Evolutionary conservation across 1,284 basidiomycete genomes (phyloP), one percentile per base, ranked within the genome.

Genomic region (Cryptococcus depauperatus): DNA sequence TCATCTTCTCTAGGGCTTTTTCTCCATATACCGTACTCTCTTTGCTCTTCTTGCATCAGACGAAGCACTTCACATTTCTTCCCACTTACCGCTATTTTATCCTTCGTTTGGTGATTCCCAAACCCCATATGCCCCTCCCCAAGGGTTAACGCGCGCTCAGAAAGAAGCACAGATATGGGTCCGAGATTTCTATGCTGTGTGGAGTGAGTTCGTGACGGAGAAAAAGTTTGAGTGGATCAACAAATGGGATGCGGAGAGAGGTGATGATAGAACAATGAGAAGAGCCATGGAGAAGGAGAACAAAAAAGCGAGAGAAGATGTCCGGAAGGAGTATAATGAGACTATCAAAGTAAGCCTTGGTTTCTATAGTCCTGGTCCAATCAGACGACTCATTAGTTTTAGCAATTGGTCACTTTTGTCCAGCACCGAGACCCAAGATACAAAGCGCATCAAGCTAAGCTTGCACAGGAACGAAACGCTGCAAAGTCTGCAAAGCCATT

Each of bases 281-380:
- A 79, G 88, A 52, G 61, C 90, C 30, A 92, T 98, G 84, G 95
- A 98, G 66, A 87, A 84, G 61, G 95, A 97, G 58, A 98, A 98
- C 69, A 90, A 88, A 70, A 90, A 90, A 58, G 79, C 81, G 7
- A 77, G 92, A 13, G 89, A 95, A 32, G 84, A 87, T 34, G 84
- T 85, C 5, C 77, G 85, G 30, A 80, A 80, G 61, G 93, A 98
- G 56, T 98, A 95, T 69, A 97, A 93, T 58, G 92, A 97, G 37
- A 84, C 84, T 1, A 76, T 98, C 28, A 75, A 84, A 61, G 89
- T 90, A 59, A 45, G 81, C 69, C 18, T 18, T 10, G n/a, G 28
- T n/a, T 32, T 39, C 44, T 13, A 35, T 11, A 8, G 1, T 6
- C 29, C 9, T n/a, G 8, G 30, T 32, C n/a, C 23, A 11, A 37